Evolutionary conservation across 1,139 yeast genomes (phyloP), one percentile per base, ranked within the genome.

Genomic region (Debaryomyces sp.): DNA sequence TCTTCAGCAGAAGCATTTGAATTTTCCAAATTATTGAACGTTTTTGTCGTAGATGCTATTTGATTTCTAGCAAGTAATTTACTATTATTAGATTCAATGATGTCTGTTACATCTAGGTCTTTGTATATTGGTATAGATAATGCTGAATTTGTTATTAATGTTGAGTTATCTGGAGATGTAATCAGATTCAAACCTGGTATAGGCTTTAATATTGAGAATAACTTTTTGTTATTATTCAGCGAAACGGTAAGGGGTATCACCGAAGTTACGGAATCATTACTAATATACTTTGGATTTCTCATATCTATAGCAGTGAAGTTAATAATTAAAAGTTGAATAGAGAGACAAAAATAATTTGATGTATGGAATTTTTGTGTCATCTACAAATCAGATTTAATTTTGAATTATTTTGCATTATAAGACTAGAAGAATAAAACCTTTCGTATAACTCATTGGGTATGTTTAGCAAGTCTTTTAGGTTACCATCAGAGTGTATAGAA

Each of bases 81-180:
- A 5, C 54, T 55, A 30, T 61, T 62, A 46, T 70, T 70, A 26
- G 58, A 51, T 29, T 54, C 53, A 18, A 70, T 53, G 12, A 66
- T 51, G 13, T 53, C 53, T 9, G 61, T 50, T 7, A 66, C 61
- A 54, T 71, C 73, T 5, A 64, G 42, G 8, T 52, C 51, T 32
- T 51, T 52, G 7, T 62, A 58, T 1, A 61, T 51, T 4, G 74
- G 74, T 8, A 68, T 51, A 29, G 50, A 24, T 34, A 36, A 43
- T 15, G 29, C 7, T 13, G 41, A 17, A n/a, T 41, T 32, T 26
- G 33, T 22, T 27, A 29, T 26, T 17, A 5, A 8, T 35, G 30
- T 35, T 24, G 35, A 27, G 9, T 35, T 27, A 29, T 36, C 40
- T 22, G 22, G 9, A 26, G 27, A 26, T 15, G 27, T 17, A 12